phyloP scores from a whole-genome alignment of 2,329 filamentous ascomycete genomes.

The Eutypella sp. region DNA sequence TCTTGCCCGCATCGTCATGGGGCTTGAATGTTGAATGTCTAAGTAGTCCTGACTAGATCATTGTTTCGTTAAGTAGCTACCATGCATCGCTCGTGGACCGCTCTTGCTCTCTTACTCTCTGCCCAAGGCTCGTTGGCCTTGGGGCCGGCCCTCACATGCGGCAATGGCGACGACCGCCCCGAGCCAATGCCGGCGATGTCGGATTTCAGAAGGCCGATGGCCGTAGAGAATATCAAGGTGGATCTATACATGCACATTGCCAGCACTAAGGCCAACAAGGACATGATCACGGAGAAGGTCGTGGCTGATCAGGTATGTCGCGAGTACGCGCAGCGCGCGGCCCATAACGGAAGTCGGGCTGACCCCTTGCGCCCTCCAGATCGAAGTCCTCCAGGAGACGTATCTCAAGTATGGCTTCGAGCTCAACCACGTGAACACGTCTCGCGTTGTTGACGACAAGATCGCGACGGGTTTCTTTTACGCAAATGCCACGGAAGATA shows the following conservation, averaged over 20 bases:
- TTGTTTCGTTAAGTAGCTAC: no score
- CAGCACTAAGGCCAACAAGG: constrained; percentile 18
- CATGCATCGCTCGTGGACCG: no score
- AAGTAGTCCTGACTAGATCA: no score
- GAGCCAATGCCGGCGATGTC: background rate
- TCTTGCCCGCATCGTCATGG: no score
- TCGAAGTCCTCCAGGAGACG: constrained; percentile 12
- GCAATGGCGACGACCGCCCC: background rate
- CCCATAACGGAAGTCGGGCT: no score
- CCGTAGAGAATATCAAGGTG: constrained; percentile 12
- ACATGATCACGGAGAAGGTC: constrained; percentile 11
- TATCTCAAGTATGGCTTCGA: constrained; percentile 19
- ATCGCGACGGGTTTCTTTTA: constrained; percentile 16
- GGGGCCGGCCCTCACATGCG: no score
- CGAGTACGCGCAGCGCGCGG: no score
- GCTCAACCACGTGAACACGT: constrained; percentile 18
- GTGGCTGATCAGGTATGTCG: no score
- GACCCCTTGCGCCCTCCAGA: no score
- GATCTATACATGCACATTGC: constrained; percentile 22
- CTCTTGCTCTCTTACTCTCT: no score
- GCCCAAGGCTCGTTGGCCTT: no score
- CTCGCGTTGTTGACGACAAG: constrained; percentile 18
- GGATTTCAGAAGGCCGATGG: background rate
- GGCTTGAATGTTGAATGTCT: no score
- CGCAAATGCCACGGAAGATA: constrained; percentile 12